Evolutionary conservation across 805 yeast genomes (phyloP).

Genomic region (Metschnikowia santaceciliae): DNA sequence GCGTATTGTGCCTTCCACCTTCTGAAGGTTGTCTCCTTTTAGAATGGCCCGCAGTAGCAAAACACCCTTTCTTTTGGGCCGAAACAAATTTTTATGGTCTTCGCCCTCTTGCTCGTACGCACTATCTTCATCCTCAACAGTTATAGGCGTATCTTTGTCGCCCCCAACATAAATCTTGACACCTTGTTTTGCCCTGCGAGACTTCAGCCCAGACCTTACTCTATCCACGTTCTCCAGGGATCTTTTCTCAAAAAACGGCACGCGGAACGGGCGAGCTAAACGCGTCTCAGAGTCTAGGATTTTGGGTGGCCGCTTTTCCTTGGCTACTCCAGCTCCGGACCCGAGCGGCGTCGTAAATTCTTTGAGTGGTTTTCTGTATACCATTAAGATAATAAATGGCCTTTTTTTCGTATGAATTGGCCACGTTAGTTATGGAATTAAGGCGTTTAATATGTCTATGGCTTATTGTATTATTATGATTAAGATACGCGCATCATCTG

Average conservation of each 20-base stretch:
- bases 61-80: conserved; percentile 49
- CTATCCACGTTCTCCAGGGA: conserved; percentile 8
- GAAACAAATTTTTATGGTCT: conserved; percentile 19
- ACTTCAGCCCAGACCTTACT: conserved; percentile 1
- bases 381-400: conserved; percentile 11
- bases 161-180: conserved; percentile 29
- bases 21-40: conserved; percentile 30
- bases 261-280: conserved; percentile 63
- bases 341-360: conserved; percentile 50
- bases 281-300: conserved; percentile 48
- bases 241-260: conserved; percentile 47
- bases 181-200: conserved; percentile 26
- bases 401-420: background rate
- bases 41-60: conserved; percentile 52
- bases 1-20: conserved; percentile 34
- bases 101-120: conserved; percentile 29
- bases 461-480: too few species aligned
- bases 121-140: conserved; percentile 7
- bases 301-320: conserved; percentile 50
- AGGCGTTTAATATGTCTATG: background rate
- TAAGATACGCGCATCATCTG: too few species aligned
- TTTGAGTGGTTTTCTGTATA: conserved; percentile 32
- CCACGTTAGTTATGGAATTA: background rate
- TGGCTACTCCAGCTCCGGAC: conserved; percentile 66
- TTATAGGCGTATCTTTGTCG: conserved; percentile 3